Evolutionary conservation across 108 stramenopile species (phyloP), one percentile per base, ranked within the genome.

Genomic region (Nitzschia palea): DNA sequence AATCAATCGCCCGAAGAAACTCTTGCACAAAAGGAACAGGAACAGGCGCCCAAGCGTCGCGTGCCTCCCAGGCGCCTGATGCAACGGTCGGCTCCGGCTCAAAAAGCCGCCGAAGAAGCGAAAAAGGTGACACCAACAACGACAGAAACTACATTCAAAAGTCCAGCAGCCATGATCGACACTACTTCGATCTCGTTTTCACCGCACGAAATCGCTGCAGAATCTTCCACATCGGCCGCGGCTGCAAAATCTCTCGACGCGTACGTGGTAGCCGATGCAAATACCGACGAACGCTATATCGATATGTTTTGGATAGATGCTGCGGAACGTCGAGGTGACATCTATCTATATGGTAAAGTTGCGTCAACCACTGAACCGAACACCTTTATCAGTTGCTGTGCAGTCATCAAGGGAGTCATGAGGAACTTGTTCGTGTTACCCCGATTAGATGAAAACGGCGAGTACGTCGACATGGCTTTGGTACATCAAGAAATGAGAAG

Each of bases 231-330:
- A 28, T 31, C 53, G 20, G 50, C 76, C 15, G 63, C 64, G 10
- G 37, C 69, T 30, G 36, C 51, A 43, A 65, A 63, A 29, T 54
- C 67, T 20, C 43, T 85, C 64, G 80, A 78, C 26, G 44, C 52
- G 6, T 63, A 65, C 26, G 32, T 73, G 33, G 50, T 63, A 26
- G 40, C 27, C 36, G 62, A 72, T 27, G 55, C 48, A 6, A n/a
- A n/a, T n/a, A n/a, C n/a, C n/a, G 74, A 75, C 42, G 59, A 74
- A 55, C 80, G 50, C 32, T 92, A 76, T 54, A 44, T 99, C 59
- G 90, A 89, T 64, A 66, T 99, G 68, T 99, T 83, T 70, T 98
- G 96, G 95, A 70, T 95, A 42, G 98, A 99, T 84, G 95, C 94
- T n/a, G 65, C 78, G 8, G 97, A 98, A 79, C 70, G 78, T 28